phyloP scores from a whole-genome alignment of 2,329 filamentous ascomycete species.

The Cordyceps javanica region DNA sequence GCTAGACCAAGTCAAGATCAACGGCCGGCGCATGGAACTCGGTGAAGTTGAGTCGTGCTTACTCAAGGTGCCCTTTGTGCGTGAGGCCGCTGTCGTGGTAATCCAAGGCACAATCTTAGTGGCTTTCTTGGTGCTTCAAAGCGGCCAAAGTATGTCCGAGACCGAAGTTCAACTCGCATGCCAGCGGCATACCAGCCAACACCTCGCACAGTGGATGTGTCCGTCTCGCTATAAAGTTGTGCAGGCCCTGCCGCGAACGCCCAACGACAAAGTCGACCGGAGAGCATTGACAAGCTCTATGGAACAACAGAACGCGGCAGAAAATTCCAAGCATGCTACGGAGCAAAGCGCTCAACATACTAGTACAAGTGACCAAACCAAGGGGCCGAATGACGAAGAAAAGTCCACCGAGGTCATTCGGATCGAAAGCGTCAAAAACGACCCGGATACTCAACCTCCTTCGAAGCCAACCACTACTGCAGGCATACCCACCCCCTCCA shows the following conservation, averaged over 20 bases:
- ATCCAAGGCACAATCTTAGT: constrained; percentile 16
- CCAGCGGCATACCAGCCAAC: neutral
- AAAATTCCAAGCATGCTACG: neutral
- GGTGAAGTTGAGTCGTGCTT: neutral
- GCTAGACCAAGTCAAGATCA: constrained; percentile 5
- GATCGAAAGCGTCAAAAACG: no score
- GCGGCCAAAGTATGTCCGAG: neutral
- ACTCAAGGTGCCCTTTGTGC: constrained; percentile 15
- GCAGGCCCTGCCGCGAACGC: neutral
- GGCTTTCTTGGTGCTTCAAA: neutral
- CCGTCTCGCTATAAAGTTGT: neutral
- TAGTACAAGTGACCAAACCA: neutral
- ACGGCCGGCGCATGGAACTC: constrained; percentile 2
- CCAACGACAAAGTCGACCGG: constrained; percentile 8
- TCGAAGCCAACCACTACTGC: neutral
- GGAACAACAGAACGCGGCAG: neutral
- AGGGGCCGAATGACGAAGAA: neutral
- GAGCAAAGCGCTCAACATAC: neutral
- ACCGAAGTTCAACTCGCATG: neutral
- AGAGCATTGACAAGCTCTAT: neutral
- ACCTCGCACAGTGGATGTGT: constrained; percentile 8
- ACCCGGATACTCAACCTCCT: no score
- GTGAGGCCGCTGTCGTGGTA: constrained; percentile 43
- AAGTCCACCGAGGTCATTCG: no score
- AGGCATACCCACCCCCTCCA: neutral